phyloP scores from a whole-genome alignment of 306 rosid species.

The Albizia julibrissin region DNA sequence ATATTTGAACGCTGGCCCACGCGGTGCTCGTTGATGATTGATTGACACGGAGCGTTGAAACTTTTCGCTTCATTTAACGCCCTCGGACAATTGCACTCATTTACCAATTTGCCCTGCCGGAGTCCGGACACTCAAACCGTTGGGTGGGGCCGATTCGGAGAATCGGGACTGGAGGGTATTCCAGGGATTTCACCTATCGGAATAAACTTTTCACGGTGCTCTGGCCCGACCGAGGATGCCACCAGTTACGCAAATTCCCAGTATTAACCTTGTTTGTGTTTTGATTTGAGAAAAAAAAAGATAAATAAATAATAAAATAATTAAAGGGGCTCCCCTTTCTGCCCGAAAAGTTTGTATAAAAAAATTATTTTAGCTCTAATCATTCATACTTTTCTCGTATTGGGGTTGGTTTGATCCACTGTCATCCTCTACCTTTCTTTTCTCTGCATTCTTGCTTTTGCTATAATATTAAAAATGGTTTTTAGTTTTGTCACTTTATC shows the following conservation, averaged over 20 bases:
- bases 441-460: slow-evolving; percentile 21
- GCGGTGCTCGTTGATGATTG: neutral
- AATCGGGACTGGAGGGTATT: neutral
- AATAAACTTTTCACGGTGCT: neutral
- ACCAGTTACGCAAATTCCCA: neutral
- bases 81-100: neutral
- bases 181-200: neutral
- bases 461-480: neutral
- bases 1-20: slow-evolving; percentile 18
- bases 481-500: slow-evolving; percentile 41
- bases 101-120: neutral
- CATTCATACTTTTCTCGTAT: slow-evolving; percentile 43
- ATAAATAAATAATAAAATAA: neutral
- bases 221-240: slow-evolving; percentile 24
- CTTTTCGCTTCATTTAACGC: neutral
- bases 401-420: slow-evolving; percentile 23
- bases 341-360: slow-evolving; percentile 36
- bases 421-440: slow-evolving; percentile 42
- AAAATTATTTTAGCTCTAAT: slow-evolving; percentile 44
- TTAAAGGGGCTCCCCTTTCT: slow-evolving; percentile 48
- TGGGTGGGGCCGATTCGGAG: neutral
- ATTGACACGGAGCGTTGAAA: neutral
- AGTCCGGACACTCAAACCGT: neutral
- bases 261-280: neutral
- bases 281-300: neutral